Conservation (phyloP, 805 yeast species). For the Pichia exigua region DNA sequence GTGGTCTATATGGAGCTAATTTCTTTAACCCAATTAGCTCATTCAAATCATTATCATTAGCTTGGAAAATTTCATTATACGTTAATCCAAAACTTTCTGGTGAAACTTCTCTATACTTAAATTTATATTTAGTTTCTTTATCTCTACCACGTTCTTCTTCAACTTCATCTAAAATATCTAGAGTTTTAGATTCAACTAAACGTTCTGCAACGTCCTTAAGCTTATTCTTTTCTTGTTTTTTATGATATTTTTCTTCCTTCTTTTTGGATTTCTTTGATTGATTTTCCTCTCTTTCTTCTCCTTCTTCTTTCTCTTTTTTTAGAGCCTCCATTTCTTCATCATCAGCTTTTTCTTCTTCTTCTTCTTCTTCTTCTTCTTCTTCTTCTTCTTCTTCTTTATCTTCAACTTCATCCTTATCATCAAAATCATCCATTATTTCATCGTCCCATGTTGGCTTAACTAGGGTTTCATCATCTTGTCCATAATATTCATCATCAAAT, state of each 20-base stretch:
- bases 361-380: conserved; percentile 30
- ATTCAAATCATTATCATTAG: conserved; percentile 82
- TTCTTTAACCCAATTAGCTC: conserved; percentile 82
- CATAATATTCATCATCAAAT: conserved; percentile 77
- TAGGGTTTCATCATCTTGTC: conserved; percentile 37
- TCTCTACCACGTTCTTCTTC: conserved; percentile 60
- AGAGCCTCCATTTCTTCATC: not conserved
- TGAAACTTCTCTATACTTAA: conserved; percentile 88
- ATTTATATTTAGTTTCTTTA: conserved; percentile 41
- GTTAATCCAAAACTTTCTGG: conserved; percentile 88
- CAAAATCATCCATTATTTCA: conserved; percentile 31
- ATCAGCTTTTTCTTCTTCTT: conserved; percentile 28
- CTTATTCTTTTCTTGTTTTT: conserved; percentile 54
- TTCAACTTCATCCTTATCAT: conserved; percentile 24
- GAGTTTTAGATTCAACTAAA: conserved; percentile 67
- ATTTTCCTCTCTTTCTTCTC: conserved; percentile 19
- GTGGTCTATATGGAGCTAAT: conserved; percentile 85
- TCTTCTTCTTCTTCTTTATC: conserved; percentile 36
- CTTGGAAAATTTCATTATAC: conserved; percentile 79
- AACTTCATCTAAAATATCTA: conserved; percentile 59
- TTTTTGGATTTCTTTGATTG: conserved; percentile 48
- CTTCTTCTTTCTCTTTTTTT: conserved; percentile 17
- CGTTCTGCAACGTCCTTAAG: conserved; percentile 64
- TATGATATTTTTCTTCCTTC: conserved; percentile 43
- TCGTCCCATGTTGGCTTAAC: conserved; percentile 61